Base-by-base conservation (phyloP, 108 stramenopile species). In the Cyclostephanos invisitatus region DNA sequence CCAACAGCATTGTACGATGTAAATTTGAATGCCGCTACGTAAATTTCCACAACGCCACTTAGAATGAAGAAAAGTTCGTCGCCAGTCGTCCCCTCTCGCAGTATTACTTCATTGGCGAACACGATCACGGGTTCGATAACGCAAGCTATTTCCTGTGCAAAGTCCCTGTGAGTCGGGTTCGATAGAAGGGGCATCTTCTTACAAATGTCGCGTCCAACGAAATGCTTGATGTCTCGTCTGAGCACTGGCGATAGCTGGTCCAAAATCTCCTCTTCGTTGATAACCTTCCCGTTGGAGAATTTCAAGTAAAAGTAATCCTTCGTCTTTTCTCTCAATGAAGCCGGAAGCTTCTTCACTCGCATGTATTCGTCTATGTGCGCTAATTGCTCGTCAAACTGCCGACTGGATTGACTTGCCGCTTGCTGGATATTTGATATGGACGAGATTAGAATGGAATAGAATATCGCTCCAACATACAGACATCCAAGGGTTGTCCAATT, bases 361-460 rank as follows among this genome's bases (percentile, higher is more conserved):
- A 88, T 88, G 59, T 88, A 88, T 37, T 86, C 87, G 67, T 88
- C 84, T 10, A 88, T 69, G 42, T 72, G 72, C 22, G 67, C 67
- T 27, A 85, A 55, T 40, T 84, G 83, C 51, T 88, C 85, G 64
- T 86, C 85, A 56, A 84, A 88, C 51, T 80, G 60, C 2, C 83
- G 80, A 48, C 79, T 84, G 42, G 85, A 83, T 73, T 83, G 77
- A 81, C 84, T 88, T 60, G 83, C 80, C 21, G 79, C 73, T 53
- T 81, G 67, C 48, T 86, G 47, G 29, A 88, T 86, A 12, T 74
- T 75, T 48, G 83, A 82, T 21, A 86, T 86, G 58, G 82, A 81
- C 22, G 87, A 88, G 49, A 88, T 85, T 37, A 88, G 76, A 40
- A 88, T 81, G 20, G 85, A 80, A 57, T 88, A 88, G 54, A 88